These are phyloP conservation scores for Hemileccinum rubropunctum DNA, from an alignment of 768 basidiomycete genomes.

Conservation along the genomic window DNA sequence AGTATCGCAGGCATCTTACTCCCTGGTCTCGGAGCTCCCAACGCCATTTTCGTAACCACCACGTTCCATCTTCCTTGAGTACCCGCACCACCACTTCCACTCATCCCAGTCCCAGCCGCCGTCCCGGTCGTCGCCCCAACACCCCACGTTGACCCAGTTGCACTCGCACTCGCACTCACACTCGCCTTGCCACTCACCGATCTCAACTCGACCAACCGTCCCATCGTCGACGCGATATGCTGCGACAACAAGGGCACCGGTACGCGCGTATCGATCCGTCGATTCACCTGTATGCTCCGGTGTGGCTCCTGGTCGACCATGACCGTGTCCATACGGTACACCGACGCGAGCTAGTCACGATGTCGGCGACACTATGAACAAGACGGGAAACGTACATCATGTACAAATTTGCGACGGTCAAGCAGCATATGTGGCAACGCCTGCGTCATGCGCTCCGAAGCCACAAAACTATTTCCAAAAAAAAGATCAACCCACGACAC, in stretches of 20 bases:
- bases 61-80: constrained; percentile 15
- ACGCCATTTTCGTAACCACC: constrained; percentile 14
- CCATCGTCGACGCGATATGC: constrained; percentile 41
- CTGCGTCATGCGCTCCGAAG: constrained; percentile 63
- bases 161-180: neutral
- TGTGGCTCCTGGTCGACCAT: constrained; percentile 61
- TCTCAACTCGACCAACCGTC: constrained; percentile 57
- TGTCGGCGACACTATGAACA: neutral
- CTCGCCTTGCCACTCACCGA: constrained; percentile 13
- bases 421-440: constrained; percentile 66
- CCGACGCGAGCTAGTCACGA: constrained; percentile 35
- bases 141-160: neutral
- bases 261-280: constrained; percentile 37
- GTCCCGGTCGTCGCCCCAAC: neutral
- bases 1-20: constrained; percentile 12
- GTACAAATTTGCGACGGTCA: constrained; percentile 75
- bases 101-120: too few species aligned
- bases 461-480: constrained; percentile 46
- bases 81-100: neutral
- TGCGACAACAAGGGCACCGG: constrained; percentile 70
- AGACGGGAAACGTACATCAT: constrained; percentile 49
- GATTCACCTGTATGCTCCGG: constrained; percentile 71
- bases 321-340: constrained; percentile 81
- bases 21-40: constrained; percentile 1
- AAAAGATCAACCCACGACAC: too few species aligned